Percentiles rank a stretch among this genome's conserved stretches.
These are phyloP conservation scores for Candida mesenterica DNA, from an alignment of 1,139 yeast genomes.

Conservation along the genomic window DNA sequence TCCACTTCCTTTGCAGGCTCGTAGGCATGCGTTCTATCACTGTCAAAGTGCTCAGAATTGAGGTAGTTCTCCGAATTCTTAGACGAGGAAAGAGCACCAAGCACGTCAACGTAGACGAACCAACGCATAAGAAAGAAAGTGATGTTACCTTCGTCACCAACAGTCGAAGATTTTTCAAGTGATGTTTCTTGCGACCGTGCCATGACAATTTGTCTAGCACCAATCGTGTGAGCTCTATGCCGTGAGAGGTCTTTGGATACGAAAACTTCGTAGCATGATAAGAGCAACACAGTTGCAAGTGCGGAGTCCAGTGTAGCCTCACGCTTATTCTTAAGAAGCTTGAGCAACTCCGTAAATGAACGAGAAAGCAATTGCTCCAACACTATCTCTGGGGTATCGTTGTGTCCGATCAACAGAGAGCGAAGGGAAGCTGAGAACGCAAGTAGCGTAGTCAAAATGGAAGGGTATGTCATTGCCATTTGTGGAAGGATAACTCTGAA, in stretches of 20 bases:
- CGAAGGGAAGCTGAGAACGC: slow-evolving; percentile 67
- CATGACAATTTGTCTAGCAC: slow-evolving; percentile 66
- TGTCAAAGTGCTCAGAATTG: background rate
- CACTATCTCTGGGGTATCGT: slow-evolving; percentile 41
- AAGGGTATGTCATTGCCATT: slow-evolving; percentile 63
- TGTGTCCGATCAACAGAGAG: slow-evolving; percentile 30
- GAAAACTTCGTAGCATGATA: slow-evolving; percentile 64
- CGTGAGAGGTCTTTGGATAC: slow-evolving; percentile 45
- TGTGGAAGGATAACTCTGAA: slow-evolving; percentile 64
- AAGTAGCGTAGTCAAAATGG: slow-evolving; percentile 57
- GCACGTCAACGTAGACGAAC: slow-evolving; percentile 70
- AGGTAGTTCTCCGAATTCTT: slow-evolving; percentile 29
- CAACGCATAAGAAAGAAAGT: slow-evolving; percentile 65
- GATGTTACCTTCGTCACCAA: slow-evolving; percentile 37
- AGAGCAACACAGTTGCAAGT: slow-evolving; percentile 58
- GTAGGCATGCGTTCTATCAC: slow-evolving; percentile 8
- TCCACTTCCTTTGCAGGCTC: slow-evolving; percentile 20
- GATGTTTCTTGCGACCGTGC: slow-evolving; percentile 42
- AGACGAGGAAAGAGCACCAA: slow-evolving; percentile 56
- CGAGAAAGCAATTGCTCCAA: slow-evolving; percentile 53
- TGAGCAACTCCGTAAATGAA: slow-evolving; percentile 56
- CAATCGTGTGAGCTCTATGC: slow-evolving; percentile 66
- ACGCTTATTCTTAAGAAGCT: slow-evolving; percentile 47
- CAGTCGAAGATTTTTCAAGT: slow-evolving; percentile 4
- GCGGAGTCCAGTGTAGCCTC: slow-evolving; percentile 66